Base-by-base conservation (phyloP, 1,284 basidiomycete genomes). In the Anthracocystis panici-leucophaei region DNA sequence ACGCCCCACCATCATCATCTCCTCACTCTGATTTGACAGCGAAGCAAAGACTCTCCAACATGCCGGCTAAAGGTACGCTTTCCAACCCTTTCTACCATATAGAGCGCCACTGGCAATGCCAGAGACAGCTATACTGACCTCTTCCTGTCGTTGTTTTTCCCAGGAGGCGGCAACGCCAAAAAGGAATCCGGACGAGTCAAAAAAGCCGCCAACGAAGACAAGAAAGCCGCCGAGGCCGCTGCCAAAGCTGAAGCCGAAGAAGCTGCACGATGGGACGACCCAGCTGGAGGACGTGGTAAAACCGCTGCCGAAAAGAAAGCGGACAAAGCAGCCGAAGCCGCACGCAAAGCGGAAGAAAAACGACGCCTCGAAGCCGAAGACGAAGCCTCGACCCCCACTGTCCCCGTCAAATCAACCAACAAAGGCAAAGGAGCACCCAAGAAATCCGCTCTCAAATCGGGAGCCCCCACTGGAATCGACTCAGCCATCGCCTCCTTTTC, bases 161-260 rank as follows among this genome's bases (percentile, higher is more conserved):
- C 29, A 35, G 48, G 29, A 63, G 73, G 74, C 33, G 71, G 71
- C n/a, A 76, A 76, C 63, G 65, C 74, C 1, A 76, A 76, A 40
- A 76, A 76, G 25, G 74, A 76, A 40, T 76, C 78, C 3, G 83
- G 83, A 14, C 71, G 75, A 52, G 92, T 94, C 1, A 94, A 93
- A 86, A 97, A 97, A 87, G 93, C 93, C 7, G 95, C 96, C 84
- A 95, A 94, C 86, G 93, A 94, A 85, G 89, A 90, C 88, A 92
- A 92, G 86, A 88, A 90, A 75, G 89, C 88, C 11, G 88, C 87
- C 4, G 90, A 88, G 0, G 88, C 88, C 7, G 88, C 87, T 9
- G 91, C 90, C 6, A 90, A 89, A 86, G 92, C 91, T 50, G 88
- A 87, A 64, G 85, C 85, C 10, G 86, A 91, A 80, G 95, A 95